A percentile compares a stretch with the other conserved stretches of the same genome.
Conservation (phyloP, 2,329 filamentous ascomycete species). For the Meredithiella fracta region DNA sequence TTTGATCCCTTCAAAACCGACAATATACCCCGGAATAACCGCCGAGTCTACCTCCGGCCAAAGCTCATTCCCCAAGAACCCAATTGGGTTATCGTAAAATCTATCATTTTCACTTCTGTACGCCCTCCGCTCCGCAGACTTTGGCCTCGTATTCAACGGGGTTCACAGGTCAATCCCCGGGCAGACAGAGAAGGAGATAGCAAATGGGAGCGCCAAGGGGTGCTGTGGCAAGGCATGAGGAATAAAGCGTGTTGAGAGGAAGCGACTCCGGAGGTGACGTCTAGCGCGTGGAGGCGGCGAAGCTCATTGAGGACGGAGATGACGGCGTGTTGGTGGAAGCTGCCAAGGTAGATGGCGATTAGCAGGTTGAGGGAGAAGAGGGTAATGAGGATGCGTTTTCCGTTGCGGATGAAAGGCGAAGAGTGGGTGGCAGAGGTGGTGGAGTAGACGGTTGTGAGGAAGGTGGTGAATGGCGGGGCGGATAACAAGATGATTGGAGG, state of each 20-base stretch:
- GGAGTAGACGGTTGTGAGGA: conserved; percentile 35
- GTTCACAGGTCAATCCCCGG: conserved; percentile 80
- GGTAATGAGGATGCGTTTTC: conserved; percentile 35
- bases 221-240: conserved; percentile 90
- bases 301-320: conserved; percentile 60
- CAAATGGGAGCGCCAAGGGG: conserved; percentile 83
- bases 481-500: conserved; percentile 72
- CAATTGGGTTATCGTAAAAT: conserved; percentile 55
- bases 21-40: conserved; percentile 37
- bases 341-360: conserved; percentile 57
- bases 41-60: conserved; percentile 22
- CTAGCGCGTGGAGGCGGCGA: conserved; percentile 47
- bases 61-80: conserved; percentile 41
- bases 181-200: conserved; percentile 58
- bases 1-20: conserved; percentile 44
- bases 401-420: conserved; percentile 23
- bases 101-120: conserved; percentile 85
- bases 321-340: conserved; percentile 66
- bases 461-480: conserved; percentile 47
- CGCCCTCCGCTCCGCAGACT: conserved; percentile 38
- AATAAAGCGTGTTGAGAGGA: conserved; percentile 34
- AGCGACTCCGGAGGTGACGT: conserved; percentile 13
- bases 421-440: conserved; percentile 21
- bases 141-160: conserved; percentile 54
- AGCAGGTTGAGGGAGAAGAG: conserved; percentile 50